A percentile compares a stretch with the other conserved stretches of the same genome.
phyloP scores from a whole-genome alignment of 345 rosid genomes.

The Boechera stricta region DNA sequence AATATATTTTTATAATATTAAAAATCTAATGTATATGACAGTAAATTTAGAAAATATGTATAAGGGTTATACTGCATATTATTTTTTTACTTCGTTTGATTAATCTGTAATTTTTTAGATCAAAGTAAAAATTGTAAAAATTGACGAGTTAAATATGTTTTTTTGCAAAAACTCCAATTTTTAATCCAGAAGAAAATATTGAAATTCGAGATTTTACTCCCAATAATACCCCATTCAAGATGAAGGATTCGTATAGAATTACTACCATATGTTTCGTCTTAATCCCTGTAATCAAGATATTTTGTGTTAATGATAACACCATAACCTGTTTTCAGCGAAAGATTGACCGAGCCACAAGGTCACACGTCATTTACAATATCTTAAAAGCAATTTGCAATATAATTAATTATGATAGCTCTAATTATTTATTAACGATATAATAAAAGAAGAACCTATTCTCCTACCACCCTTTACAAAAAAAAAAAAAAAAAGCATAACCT shows the following conservation, averaged over 20 bases:
- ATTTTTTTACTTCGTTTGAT: too few relatives aligned
- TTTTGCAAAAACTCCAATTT: too few relatives aligned
- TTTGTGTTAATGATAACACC: constrained; percentile 4
- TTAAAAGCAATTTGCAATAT: constrained; percentile 30
- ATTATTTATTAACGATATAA: not conserved
- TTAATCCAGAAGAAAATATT: constrained; percentile 12
- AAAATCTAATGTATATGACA: too few relatives aligned
- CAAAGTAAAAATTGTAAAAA: too few relatives aligned
- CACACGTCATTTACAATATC: constrained; percentile 25
- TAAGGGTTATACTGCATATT: too few relatives aligned
- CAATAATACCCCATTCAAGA: constrained; percentile 10
- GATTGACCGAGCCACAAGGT: constrained; percentile 24
- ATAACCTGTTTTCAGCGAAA: not conserved
- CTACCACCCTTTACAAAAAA: not conserved
- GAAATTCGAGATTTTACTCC: constrained; percentile 31
- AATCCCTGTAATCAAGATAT: constrained; percentile 2
- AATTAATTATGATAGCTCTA: not conserved
- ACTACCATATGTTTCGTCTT: not conserved
- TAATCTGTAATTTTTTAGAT: too few relatives aligned
- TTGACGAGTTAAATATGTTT: too few relatives aligned
- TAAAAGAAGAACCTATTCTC: constrained; percentile 27
- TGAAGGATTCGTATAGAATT: constrained; percentile 1
- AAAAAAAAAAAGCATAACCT: not conserved
- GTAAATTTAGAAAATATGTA: too few relatives aligned
- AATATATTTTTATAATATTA: too few relatives aligned